A percentile compares a stretch with the other conserved stretches of the same genome.
Evolutionary conservation across 345 rosid species (phyloP).

Genomic region (Excoecaria agallocha): DNA sequence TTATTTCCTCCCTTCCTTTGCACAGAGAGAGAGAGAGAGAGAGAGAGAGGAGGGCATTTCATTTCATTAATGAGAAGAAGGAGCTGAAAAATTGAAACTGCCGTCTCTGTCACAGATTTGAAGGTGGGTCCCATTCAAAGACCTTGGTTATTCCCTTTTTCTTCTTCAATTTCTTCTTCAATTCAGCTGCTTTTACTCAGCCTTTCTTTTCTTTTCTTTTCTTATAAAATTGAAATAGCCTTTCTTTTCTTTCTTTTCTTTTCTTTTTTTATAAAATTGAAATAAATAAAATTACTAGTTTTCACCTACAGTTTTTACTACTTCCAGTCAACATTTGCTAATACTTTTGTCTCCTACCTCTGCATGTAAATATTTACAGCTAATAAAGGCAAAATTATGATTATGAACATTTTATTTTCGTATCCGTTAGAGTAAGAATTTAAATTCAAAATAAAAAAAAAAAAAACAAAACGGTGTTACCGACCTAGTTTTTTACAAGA

Average conservation of each 20-base stretch:
- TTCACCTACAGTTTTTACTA: no score
- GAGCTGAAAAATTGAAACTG: conserved; percentile 47
- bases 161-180: conserved; percentile 14
- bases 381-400: background rate
- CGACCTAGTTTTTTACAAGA: conserved; percentile 6
- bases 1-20: background rate
- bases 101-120: conserved; percentile 65
- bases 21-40: background rate
- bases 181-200: background rate
- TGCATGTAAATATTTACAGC: background rate
- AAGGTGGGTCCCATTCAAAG: conserved; percentile 56
- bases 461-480: background rate
- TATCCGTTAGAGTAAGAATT: background rate
- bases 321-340: background rate
- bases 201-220: background rate
- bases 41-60: background rate
- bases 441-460: background rate
- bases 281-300: background rate
- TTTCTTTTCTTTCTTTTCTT: background rate
- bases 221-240: no score
- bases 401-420: background rate
- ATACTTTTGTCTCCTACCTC: background rate
- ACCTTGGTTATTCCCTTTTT: conserved; percentile 42
- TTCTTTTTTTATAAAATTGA: no score
- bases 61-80: conserved; percentile 9